Base-by-base conservation (phyloP, 2,329 filamentous ascomycete genomes). In the Talaromyces atroroseus region DNA sequence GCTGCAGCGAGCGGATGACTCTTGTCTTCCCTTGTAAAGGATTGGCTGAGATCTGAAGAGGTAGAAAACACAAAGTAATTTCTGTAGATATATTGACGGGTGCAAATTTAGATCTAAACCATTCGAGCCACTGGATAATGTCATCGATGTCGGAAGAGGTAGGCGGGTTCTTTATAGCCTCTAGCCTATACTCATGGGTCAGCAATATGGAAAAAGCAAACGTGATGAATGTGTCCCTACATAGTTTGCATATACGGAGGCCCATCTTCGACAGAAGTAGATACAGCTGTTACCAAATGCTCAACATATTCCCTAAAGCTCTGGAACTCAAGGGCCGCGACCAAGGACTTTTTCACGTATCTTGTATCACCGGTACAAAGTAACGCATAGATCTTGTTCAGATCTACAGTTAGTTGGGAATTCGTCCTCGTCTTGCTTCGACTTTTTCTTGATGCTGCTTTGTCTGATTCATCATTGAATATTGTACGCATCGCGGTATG, bases 141-240 rank as follows among this genome's bases (percentile, higher is more conserved):
- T 71, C 62, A 48, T 75, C 73, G 36, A 75, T 71, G 54, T 73
- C 70, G 32, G 70, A 66, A 36, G 72, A 46, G 21, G 63, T 40
- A 5, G 67, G 65, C 26, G 62, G 61, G 23, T 59, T 58, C 21
- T 58, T 60, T 45, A 66, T 59, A 11, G 69, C 51, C 58, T 75
- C 72, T 55, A 73, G 60, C 58, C 72, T 73, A 54, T 24, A 34
- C 29, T 18, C 24, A 50, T 64, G 44, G 63, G 59, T 46, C 29
- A 56, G 40, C 34, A 10, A 21, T 11, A 36, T 50, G 20, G 24
- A 23, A 21, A 48, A 26, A 38, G 29, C 26, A 11, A 18, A 36
- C 18, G 34, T 29, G 34, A 14, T 18, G 29, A 20, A 44, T 21
- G 6, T 51, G 16, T 29, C 57, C 68, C 57, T 64, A 74, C 71